These are phyloP conservation scores for Aegilops tauschii DNA, from an alignment of 176 grass and related monocot species.

Conservation along the genomic window DNA sequence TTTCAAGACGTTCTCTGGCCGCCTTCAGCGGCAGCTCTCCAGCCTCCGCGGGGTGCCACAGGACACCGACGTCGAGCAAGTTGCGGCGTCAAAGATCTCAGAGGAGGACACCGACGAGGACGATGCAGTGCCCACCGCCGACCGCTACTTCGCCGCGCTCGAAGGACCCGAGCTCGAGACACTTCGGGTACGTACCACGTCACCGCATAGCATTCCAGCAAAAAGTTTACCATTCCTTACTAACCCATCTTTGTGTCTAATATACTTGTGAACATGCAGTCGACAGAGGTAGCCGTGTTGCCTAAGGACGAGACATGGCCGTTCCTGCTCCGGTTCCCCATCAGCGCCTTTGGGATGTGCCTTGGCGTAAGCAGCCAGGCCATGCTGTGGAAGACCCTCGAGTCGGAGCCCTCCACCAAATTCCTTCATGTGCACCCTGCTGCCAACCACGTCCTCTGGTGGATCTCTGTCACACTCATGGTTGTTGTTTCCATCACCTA, in stretches of 20 bases:
- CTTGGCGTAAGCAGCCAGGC: constrained; percentile 54
- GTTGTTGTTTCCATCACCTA: constrained; percentile 30
- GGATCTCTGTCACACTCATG: constrained; percentile 34
- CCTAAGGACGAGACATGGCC: constrained; percentile 60
- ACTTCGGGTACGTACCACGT: constrained; percentile 36
- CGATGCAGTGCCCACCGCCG: constrained; percentile 29
- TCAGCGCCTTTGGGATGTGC: constrained; percentile 52
- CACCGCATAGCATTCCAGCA: too few species aligned
- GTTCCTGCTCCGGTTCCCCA: constrained; percentile 52
- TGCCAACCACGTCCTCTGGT: constrained; percentile 44
- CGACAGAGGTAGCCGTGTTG: constrained; percentile 46
- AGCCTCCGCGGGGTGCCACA: constrained; percentile 59
- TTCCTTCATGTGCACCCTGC: constrained; percentile 39
- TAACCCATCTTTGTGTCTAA: not conserved
- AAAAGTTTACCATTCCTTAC: not conserved
- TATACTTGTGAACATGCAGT: not conserved
- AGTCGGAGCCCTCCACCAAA: constrained; percentile 12
- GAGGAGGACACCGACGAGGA: constrained; percentile 32
- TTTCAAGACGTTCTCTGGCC: constrained; percentile 27
- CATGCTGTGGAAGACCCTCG: constrained; percentile 52
- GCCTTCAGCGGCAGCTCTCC: constrained; percentile 63
- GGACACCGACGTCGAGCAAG: not conserved
- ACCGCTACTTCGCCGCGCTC: constrained; percentile 72
- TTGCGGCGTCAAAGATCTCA: not conserved
- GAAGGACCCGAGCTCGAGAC: constrained; percentile 83